These are phyloP conservation scores for Phlebiopsis gigantea DNA, from an alignment of 768 basidiomycete species.

Conservation along the genomic window DNA sequence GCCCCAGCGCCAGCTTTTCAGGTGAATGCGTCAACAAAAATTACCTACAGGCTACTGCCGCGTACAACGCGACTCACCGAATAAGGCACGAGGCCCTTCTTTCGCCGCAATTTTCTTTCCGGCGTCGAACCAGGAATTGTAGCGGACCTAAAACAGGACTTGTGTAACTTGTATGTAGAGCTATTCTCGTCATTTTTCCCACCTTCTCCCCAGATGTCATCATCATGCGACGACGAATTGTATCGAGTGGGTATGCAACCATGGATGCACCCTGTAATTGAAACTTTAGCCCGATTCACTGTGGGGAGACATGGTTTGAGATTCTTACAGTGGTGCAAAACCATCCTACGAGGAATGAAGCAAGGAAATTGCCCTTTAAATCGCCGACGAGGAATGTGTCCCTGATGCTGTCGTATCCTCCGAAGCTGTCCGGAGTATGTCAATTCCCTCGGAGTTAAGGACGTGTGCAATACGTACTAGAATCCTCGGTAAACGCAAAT, in stretches of 20 bases:
- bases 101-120: slow-evolving; percentile 34
- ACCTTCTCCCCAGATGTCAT: slow-evolving; percentile 39
- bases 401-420: slow-evolving; percentile 37
- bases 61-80: slow-evolving; percentile 24
- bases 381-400: slow-evolving; percentile 35
- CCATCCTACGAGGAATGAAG: slow-evolving; percentile 39
- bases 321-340: slow-evolving; percentile 32
- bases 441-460: too few relatives aligned
- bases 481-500: slow-evolving; percentile 39
- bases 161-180: too few relatives aligned
- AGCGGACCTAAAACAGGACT: slow-evolving; percentile 16
- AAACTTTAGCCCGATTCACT: background rate
- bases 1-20: slow-evolving; percentile 57
- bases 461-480: slow-evolving; percentile 32
- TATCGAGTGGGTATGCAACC: slow-evolving; percentile 39
- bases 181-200: too few relatives aligned
- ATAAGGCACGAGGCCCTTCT: slow-evolving; percentile 33
- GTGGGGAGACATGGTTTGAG: background rate
- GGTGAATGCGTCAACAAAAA: background rate
- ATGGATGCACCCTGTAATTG: slow-evolving; percentile 29
- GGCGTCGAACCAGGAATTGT: slow-evolving; percentile 36
- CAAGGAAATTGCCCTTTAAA: slow-evolving; percentile 35
- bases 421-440: slow-evolving; percentile 28
- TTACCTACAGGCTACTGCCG: background rate
- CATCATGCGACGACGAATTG: slow-evolving; percentile 43